phyloP scores from a whole-genome alignment of 2,329 filamentous ascomycete genomes.

The Leptographium radiaticola region DNA sequence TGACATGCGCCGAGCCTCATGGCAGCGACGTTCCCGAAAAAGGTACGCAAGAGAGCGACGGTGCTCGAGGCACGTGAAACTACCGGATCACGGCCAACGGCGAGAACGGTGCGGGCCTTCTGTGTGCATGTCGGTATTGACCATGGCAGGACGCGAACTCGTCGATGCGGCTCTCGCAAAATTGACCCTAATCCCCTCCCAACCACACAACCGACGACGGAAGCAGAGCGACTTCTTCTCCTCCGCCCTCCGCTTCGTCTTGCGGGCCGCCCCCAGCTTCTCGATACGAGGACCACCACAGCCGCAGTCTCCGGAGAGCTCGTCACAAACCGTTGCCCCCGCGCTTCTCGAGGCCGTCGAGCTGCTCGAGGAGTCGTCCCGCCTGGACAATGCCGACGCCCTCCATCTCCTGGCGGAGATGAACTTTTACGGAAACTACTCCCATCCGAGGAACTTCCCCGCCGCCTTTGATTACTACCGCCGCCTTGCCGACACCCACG shows the following conservation, averaged over 20 bases:
- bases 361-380: slow-evolving; percentile 38
- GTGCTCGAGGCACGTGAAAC: not conserved
- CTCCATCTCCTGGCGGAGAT: slow-evolving; percentile 83
- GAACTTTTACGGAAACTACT: slow-evolving; percentile 94
- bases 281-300: slow-evolving; percentile 31
- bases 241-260: slow-evolving; percentile 27
- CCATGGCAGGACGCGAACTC: slow-evolving; percentile 32
- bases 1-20: slow-evolving; percentile 4
- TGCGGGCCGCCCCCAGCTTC: slow-evolving; percentile 36
- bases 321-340: slow-evolving; percentile 23
- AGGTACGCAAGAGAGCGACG: not conserved
- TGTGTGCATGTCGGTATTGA: not conserved
- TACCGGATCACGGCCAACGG: no score
- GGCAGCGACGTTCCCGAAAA: not conserved
- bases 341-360: slow-evolving; percentile 37
- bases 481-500: slow-evolving; percentile 59
- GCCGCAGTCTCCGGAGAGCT: slow-evolving; percentile 14
- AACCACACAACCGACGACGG: slow-evolving; percentile 28
- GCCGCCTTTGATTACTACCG: slow-evolving; percentile 73
- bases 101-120: no score
- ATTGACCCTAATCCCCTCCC: slow-evolving; percentile 34
- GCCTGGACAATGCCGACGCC: slow-evolving; percentile 61
- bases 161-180: slow-evolving; percentile 38
- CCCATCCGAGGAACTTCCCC: slow-evolving; percentile 69
- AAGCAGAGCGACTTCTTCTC: slow-evolving; percentile 31